A percentile compares a stretch with the other conserved stretches of the same genome.
These are phyloP conservation scores for Coemansia sp. DNA, from an alignment of 192 early-diverging fungal species.

Conservation along the genomic window DNA sequence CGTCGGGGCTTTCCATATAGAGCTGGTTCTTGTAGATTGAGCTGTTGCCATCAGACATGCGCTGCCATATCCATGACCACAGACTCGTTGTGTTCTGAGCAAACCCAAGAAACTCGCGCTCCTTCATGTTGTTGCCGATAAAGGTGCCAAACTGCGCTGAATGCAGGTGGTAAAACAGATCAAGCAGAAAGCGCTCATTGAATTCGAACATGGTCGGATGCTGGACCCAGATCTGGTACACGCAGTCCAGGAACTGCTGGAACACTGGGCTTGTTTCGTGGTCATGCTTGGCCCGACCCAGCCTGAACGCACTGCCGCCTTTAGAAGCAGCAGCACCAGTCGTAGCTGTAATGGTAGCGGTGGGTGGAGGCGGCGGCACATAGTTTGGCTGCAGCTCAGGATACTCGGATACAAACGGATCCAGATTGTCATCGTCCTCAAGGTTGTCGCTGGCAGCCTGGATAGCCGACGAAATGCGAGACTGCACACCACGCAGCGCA, in stretches of 20 bases:
- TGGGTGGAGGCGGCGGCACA: constrained; percentile 3
- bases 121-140: constrained; percentile 85
- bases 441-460: constrained; percentile 44
- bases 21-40: constrained; percentile 22
- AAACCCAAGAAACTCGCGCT: constrained; percentile 60
- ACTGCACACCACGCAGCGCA: constrained; percentile 43
- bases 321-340: neutral
- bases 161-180: constrained; percentile 84
- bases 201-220: constrained; percentile 93
- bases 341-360: neutral
- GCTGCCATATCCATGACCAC: constrained; percentile 74
- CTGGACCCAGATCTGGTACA: constrained; percentile 89
- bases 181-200: constrained; percentile 76
- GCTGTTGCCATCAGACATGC: neutral
- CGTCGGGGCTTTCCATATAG: constrained; percentile 11
- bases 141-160: constrained; percentile 95
- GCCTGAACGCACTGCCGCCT: constrained; percentile 26
- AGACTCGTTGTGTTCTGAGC: constrained; percentile 61
- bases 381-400: constrained; percentile 43
- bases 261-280: constrained; percentile 93
- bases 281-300: constrained; percentile 55
- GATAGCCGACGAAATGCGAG: constrained; percentile 49
- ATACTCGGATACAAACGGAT: constrained; percentile 34
- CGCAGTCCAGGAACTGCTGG: constrained; percentile 96
- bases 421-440: constrained; percentile 36